phyloP scores from a whole-genome alignment of 1,284 basidiomycete species.

The Leucoagaricus sp. region DNA sequence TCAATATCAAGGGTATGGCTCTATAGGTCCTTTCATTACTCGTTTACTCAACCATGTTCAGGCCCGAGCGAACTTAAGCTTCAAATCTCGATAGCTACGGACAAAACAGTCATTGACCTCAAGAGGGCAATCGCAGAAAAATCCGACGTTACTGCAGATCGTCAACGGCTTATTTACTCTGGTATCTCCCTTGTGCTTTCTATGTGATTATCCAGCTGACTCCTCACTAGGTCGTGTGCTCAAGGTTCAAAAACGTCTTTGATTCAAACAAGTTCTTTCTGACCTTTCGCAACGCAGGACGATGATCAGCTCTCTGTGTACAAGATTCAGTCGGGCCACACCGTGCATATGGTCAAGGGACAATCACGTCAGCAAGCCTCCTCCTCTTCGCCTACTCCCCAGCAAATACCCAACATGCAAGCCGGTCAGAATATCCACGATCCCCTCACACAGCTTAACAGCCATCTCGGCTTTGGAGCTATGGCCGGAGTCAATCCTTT shows the following conservation, averaged over 20 bases:
- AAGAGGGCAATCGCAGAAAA: conserved; percentile 84
- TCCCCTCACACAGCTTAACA: conserved; percentile 71
- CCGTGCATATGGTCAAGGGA: conserved; percentile 94
- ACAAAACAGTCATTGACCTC: conserved; percentile 83
- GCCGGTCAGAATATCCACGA: conserved; percentile 78
- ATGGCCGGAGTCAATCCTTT: conserved; percentile 86
- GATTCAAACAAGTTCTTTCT: not conserved
- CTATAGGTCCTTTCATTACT: not conserved
- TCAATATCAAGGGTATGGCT: conserved; percentile 70
- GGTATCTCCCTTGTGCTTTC: conserved; percentile 45
- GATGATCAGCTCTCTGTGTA: conserved; percentile 81
- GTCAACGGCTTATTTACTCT: conserved; percentile 87
- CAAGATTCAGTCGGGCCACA: conserved; percentile 87
- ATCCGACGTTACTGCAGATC: conserved; percentile 82
- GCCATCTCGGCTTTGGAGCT: conserved; percentile 63
- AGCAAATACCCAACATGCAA: conserved; percentile 71
- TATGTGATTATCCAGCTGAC: not conserved
- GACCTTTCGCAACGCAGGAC: conserved; percentile 53
- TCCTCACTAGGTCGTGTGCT: conserved; percentile 60
- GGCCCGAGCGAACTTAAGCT: conserved; percentile 91
- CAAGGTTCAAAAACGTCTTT: conserved; percentile 48
- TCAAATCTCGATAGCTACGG: conserved; percentile 75
- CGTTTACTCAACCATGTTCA: conserved; percentile 24
- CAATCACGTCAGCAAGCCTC: conserved; percentile 52
- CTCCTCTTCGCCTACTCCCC: conserved; percentile 27